Base-by-base conservation (phyloP, 78 protist species). In the slime mould (Dictyostelium discoideum) region DNA sequence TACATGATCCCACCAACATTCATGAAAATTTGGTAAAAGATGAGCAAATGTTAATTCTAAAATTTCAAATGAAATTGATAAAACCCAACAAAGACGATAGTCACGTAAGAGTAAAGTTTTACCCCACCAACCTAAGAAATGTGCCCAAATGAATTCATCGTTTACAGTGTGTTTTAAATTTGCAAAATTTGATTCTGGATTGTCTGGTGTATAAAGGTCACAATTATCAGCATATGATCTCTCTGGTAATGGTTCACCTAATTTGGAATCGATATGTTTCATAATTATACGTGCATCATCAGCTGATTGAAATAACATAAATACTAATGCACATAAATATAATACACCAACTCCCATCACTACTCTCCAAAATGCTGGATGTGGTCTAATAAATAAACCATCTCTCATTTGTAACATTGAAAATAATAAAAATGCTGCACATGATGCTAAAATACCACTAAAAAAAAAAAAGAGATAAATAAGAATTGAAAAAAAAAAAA, bases 1-100 rank as follows among this genome's bases (percentile, higher is more conserved):
- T 69, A 98, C 92, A 72, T 96, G 97, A 90, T 97, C 99, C 98
- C 99, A 98, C 99, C 99, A 98, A 96, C 99, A 98, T 92, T 98
- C 99, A 26, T 48, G 80, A 88, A 98, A 98, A 80, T 98, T 98
- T 79, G 97, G 98, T 69, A 97, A 89, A 13, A 69, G 29, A 85
- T 96, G 98, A 22, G 87, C 93, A 57, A 98, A 92, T 14, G 98
- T 42, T n/a, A 87, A 24, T 96, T 98, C 99, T 16, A 92, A 7
- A 22, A 98, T 29, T 87, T 98, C 99, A 63, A 97, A 98, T 20
- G 92, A n/a, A 18, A 97, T 60, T 81, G 88, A 48, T 40, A 96
- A 76, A 9, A 78, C 57, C 97, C 80, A 74, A 69, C 85, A 73
- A 10, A 97, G 24, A 8, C 26, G 20, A 48, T n/a, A 37, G 76